Conservation (phyloP, 1,139 yeast species). For the Wickerhamiella pararugosa region DNA sequence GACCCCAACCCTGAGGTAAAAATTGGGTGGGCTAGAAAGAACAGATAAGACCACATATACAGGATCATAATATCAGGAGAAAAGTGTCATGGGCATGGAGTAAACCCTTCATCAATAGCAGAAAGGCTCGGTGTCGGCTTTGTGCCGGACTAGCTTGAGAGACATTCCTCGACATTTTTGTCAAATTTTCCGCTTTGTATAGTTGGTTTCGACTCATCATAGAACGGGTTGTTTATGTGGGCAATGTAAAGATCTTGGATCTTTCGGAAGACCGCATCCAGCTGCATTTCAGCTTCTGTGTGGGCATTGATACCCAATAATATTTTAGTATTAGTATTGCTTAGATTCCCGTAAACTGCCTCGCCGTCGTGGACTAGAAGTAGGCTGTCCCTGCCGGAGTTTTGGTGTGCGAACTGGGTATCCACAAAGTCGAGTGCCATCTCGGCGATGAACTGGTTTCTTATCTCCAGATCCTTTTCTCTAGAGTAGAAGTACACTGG, state of each 20-base stretch:
- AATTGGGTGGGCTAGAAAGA: not conserved
- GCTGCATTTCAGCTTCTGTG: slow-evolving; percentile 18
- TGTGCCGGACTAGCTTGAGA: too few species aligned
- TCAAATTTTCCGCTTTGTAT: slow-evolving; percentile 21
- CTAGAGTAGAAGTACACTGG: slow-evolving; percentile 19
- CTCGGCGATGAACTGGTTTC: slow-evolving; percentile 28
- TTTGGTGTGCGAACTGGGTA: slow-evolving; percentile 15
- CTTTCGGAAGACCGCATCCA: slow-evolving; percentile 20
- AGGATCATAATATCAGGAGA: too few species aligned
- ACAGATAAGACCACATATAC: too few species aligned
- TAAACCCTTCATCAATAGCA: too few species aligned
- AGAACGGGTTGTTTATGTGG: slow-evolving; percentile 28
- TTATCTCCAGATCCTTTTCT: slow-evolving; percentile 16
- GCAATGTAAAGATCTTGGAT: slow-evolving; percentile 25
- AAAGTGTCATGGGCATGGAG: too few species aligned
- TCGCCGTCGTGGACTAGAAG: slow-evolving; percentile 29
- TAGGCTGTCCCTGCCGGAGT: slow-evolving; percentile 20
- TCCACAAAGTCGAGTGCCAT: slow-evolving; percentile 30
- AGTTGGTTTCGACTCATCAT: slow-evolving; percentile 16
- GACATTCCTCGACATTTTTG: slow-evolving; percentile 12
- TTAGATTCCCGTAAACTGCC: slow-evolving; percentile 28
- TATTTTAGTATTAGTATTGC: slow-evolving; percentile 28
- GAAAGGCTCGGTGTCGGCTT: too few species aligned
- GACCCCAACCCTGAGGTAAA: not conserved
- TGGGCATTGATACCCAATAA: slow-evolving; percentile 26